Base-by-base conservation (phyloP, 2,329 filamentous ascomycete species). In the Talaromyces sp. region DNA sequence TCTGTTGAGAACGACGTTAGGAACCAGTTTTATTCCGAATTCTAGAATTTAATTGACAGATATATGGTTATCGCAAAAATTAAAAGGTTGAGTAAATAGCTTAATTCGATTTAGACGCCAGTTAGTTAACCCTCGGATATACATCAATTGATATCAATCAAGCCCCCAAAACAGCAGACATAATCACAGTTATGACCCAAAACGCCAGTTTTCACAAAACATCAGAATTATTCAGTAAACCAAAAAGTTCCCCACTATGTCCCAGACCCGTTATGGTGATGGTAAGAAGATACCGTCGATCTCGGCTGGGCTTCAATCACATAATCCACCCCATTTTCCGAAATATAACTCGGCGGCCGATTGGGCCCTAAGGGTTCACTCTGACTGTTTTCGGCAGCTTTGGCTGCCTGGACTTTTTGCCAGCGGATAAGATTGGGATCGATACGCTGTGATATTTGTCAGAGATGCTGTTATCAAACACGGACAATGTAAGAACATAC, bases 341-440 rank as follows among this genome's bases (percentile, higher is more conserved):
- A 90, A 4, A 82, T 80, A 70, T 95, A 95, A 4, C 87, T 91
- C 2, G 90, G 90, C 4, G 90, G 90, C 1, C 89, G 81, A 62
- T 75, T 64, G 61, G 67, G 58, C 10, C 63, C 46, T 52, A 65
- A 61, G 35, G 49, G 14, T 8, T 19, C 49, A 10, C 5, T 10
- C 24, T n/a, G 49, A n/a, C 14, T 29, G 49, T 9, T 29, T 29
- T 29, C 27, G 24, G 24, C 24, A 9, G 49, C 24, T 14, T 52
- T 52, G 21, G 50, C 29, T 38, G 56, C 66, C 58, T 35, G 78
- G 65, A 86, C 89, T 41, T 88, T 84, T 73, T 89, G 86, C 91
- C 91, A 96, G 71, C 89, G 91, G 27, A 96, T 80, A 14, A 91
- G 80, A 69, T 93, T 85, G 1, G 91, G 91, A 68, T 96, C 89